These are phyloP conservation scores for Asterochloris erici DNA, from an alignment of 139 green algal species.

Conservation along the genomic window DNA sequence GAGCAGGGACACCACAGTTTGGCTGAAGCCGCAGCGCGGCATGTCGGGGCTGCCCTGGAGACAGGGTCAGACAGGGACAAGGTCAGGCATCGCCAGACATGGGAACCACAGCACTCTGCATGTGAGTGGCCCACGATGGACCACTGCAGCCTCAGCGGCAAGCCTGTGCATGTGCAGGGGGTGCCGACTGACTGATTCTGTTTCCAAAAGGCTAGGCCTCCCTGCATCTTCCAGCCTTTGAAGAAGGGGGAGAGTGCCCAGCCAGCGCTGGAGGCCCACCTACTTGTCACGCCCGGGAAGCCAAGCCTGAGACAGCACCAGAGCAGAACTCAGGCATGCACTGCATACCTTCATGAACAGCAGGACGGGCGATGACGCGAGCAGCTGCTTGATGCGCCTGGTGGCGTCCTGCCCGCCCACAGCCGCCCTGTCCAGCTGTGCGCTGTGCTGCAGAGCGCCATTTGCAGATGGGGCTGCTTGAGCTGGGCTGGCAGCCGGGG, in stretches of 20 bases:
- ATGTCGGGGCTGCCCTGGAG: slow-evolving; percentile 43
- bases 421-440: background rate
- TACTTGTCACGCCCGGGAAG: no score
- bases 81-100: no score
- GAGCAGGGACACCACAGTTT: slow-evolving; percentile 70
- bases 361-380: slow-evolving; percentile 51
- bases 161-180: no score
- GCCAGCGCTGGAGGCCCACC: no score
- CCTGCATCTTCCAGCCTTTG: no score
- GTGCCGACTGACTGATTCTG: no score
- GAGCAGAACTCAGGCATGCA: background rate
- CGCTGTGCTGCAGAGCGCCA: background rate
- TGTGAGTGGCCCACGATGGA: no score
- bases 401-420: slow-evolving; percentile 14
- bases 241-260: no score
- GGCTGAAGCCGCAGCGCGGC: slow-evolving; percentile 87
- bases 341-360: slow-evolving; percentile 85
- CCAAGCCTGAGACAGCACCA: no score
- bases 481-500: background rate
- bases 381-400: slow-evolving; percentile 54
- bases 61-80: background rate
- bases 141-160: no score
- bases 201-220: no score
- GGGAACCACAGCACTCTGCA: no score
- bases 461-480: slow-evolving; percentile 7